Evolutionary conservation across 2,329 filamentous ascomycete genomes (phyloP).

Genomic region (Cercospora zeina): DNA sequence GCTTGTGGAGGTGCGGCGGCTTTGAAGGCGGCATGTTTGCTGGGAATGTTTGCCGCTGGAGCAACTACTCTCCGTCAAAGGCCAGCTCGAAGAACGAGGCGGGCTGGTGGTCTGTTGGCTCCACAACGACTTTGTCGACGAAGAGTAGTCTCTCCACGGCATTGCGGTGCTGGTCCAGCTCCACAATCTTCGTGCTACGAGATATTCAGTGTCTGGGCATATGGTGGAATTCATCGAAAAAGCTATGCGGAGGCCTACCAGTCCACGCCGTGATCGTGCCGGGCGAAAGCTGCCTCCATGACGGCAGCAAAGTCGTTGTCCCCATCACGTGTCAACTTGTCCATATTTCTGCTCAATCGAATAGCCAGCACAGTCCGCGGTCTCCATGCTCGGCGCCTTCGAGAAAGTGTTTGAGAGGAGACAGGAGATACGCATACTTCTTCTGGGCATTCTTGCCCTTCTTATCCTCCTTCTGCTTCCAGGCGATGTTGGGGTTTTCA

Average conservation of each 20-base stretch:
- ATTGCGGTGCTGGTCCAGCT: slow-evolving; percentile 1
- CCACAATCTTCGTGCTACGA: neutral
- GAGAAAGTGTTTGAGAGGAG: neutral
- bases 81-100: slow-evolving; percentile 1
- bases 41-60: slow-evolving; percentile 9
- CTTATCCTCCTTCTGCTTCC: neutral
- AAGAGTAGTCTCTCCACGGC: neutral
- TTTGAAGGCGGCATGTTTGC: neutral
- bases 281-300: neutral
- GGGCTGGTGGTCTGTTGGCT: neutral
- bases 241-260: neutral
- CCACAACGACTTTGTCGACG: neutral
- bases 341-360: neutral
- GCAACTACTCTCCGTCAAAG: neutral
- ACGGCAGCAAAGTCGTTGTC: neutral
- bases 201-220: neutral
- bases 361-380: neutral
- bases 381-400: neutral
- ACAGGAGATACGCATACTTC: neutral
- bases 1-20: neutral
- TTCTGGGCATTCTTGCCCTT: neutral
- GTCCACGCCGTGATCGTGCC: neutral
- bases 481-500: neutral
- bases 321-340: neutral
- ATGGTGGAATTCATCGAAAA: neutral